Evolutionary conservation across 192 early-diverging fungal species (phyloP), one percentile per base, ranked within the genome.

Genomic region (Podila clonocystis): DNA sequence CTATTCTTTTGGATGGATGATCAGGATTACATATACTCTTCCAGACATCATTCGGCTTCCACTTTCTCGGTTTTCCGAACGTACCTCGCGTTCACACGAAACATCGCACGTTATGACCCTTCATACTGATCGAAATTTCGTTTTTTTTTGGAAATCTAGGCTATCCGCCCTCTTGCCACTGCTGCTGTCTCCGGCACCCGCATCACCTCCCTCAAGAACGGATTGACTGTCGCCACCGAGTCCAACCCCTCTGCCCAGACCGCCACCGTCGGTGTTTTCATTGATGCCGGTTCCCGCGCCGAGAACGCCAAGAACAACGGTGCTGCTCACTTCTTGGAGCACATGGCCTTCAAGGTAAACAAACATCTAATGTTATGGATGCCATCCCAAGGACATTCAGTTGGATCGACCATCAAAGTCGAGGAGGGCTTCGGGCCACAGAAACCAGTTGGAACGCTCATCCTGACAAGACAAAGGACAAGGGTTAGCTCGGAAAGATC

Each of bases 301-400:
- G 95, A 96, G 79, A 94, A 86, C 66, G 82, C 84, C 70, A 85
- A 87, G 65, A 95, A 95, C 89, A 99, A 99, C 72, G 97, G 97
- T 33, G 91, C 95, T 36, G 97, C 97, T 26, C 97, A 99, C 86
- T 99, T 99, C 74, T 85, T 99, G 63, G 97, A 99, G 84, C 97
- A 99, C 85, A 98, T 99, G 97, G 94, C 97, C 17, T 99, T 98
- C 91, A 99, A 99, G 89, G 94, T 94, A 84, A 79, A 50, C 13
- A 13, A 22, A 8, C 31, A 36, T 0, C 24, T 59, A 3, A 41
- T 55, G 6, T 55, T 22, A 26, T 24, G 22, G 52, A 24, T 26
- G 19, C 20, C 9, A 52, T 24, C 20, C 15, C 41, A 15, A 45
- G 15, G 13, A 17, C 1, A 9, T 11, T 36, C 34, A 36, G 1